Base-by-base conservation (phyloP, 768 basidiomycete genomes). In the Jaapia argillacea region DNA sequence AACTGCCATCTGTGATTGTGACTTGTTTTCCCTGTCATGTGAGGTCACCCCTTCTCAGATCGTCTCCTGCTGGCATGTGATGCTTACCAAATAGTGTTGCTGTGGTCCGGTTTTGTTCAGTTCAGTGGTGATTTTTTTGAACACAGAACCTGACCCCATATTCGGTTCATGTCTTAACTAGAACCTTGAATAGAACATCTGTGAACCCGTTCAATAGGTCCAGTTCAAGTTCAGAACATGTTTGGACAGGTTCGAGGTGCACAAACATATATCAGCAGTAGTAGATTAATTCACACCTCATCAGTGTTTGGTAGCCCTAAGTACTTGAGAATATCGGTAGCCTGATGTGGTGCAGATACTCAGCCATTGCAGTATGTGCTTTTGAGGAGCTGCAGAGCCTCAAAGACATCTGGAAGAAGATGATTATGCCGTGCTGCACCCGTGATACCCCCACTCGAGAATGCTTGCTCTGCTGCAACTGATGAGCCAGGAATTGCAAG, bases 341-440 rank as follows among this genome's bases (percentile, higher is more conserved):
- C 51, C 37, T 57, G 40, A 20, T 44, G 36, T 21, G 40, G 35
- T 10, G 55, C 57, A n/a, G 38, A 27, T 25, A 59, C 50, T 44
- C 55, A 52, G 7, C 61, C 54, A 49, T 58, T 55, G 5, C 44
- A 16, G 40, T 64, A 64, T 3, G 42, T 50, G 48, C 43, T 46
- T 45, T 64, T 64, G 18, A 62, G 47, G 24, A 62, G 45, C 40
- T 63, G 62, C 4, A 59, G 48, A 7, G 43, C 49, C 41, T 53
- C 47, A 44, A 63, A 64, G 6, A 49, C 53, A 18, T 45, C 23
- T n/a, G 57, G 48, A 6, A 39, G 18, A 1, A 64, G 51, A 3
- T 45, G 35, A 38, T 56, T 57, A 7, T 48, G 44, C 24, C 31
- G 39, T 0, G 44, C 36, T 12, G 54, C 55, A 22, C 47, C 56